A percentile compares a stretch with the other conserved stretches of the same genome.
These are phyloP conservation scores for Flaveria trinervia DNA, from an alignment of 129 eudicot species.

Conservation along the genomic window DNA sequence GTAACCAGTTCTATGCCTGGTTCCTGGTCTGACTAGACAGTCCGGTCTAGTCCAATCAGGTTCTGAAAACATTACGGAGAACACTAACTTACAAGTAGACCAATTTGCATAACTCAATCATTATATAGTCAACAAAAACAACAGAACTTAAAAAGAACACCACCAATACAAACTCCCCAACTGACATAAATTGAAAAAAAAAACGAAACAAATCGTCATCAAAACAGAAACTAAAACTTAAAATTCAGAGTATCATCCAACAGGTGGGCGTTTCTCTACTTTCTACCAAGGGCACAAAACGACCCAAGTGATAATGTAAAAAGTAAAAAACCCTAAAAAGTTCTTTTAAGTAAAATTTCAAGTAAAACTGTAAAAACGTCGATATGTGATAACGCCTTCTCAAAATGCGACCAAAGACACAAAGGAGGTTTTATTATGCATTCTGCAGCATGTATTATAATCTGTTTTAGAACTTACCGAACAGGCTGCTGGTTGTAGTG, in stretches of 20 bases:
- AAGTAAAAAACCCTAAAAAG: constrained; percentile 25
- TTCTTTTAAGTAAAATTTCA: constrained; percentile 25
- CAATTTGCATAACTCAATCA: background rate
- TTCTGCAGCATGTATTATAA: constrained; percentile 35
- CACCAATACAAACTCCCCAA: constrained; percentile 27
- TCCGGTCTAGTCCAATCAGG: too few species aligned
- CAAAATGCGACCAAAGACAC: constrained; percentile 39
- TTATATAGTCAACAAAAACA: background rate
- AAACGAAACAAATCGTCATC: constrained; percentile 5
- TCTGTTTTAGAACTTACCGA: constrained; percentile 42
- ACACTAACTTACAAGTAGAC: background rate
- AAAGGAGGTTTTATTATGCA: constrained; percentile 49
- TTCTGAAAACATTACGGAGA: too few species aligned
- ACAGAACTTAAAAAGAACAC: background rate
- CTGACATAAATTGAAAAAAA: constrained; percentile 7
- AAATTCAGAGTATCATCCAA: constrained; percentile 26
- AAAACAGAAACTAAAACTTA: constrained; percentile 28
- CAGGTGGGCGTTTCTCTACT: constrained; percentile 32
- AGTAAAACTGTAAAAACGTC: constrained; percentile 41
- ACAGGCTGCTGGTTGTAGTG: constrained; percentile 98
- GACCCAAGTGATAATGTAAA: constrained; percentile 13
- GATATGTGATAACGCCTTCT: constrained; percentile 35
- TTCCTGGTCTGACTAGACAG: too few species aligned
- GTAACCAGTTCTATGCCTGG: too few species aligned
- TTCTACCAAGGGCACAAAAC: constrained; percentile 30